A percentile compares a stretch with the other conserved stretches of the same genome.
phyloP scores from a whole-genome alignment of 2,329 filamentous ascomycete genomes.

The Cytospora piceicola region DNA sequence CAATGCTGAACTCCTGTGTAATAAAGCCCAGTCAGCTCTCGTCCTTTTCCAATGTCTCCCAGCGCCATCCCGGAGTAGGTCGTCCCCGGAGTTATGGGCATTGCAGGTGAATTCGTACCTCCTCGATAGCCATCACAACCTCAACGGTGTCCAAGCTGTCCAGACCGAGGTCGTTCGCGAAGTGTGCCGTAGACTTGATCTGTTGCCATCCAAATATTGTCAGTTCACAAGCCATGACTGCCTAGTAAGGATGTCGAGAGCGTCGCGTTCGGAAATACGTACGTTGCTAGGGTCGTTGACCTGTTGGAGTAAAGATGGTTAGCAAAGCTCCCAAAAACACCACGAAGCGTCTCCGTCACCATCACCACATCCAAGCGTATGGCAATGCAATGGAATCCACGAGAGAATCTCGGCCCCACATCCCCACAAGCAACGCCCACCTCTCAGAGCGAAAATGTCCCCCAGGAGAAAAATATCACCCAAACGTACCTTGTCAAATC shows the following conservation, averaged over 20 bases:
- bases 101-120: conserved; percentile 58
- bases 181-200: conserved; percentile 86
- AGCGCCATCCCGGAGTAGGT: too few relatives aligned
- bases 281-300: conserved; percentile 70
- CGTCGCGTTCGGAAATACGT: conserved; percentile 40
- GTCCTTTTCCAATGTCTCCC: not conserved
- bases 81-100: too few relatives aligned
- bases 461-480: not conserved
- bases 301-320: conserved; percentile 46
- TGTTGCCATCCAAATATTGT: conserved; percentile 43
- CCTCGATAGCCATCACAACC: conserved; percentile 99
- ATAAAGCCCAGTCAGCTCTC: not conserved
- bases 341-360: not conserved
- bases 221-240: not conserved
- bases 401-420: not conserved
- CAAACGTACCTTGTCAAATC: conserved; percentile 88
- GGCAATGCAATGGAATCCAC: not conserved
- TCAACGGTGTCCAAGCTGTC: conserved; percentile 98
- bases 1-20: conserved; percentile 74
- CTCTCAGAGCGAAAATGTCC: not conserved
- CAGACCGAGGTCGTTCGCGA: conserved; percentile 94
- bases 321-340: conserved; percentile 29
- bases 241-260: not conserved
- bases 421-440: not conserved
- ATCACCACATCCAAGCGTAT: not conserved